Evolutionary conservation across 2,329 filamentous ascomycete species (phyloP), one percentile per base, ranked within the genome.

Genomic region (Helotiales sp.): DNA sequence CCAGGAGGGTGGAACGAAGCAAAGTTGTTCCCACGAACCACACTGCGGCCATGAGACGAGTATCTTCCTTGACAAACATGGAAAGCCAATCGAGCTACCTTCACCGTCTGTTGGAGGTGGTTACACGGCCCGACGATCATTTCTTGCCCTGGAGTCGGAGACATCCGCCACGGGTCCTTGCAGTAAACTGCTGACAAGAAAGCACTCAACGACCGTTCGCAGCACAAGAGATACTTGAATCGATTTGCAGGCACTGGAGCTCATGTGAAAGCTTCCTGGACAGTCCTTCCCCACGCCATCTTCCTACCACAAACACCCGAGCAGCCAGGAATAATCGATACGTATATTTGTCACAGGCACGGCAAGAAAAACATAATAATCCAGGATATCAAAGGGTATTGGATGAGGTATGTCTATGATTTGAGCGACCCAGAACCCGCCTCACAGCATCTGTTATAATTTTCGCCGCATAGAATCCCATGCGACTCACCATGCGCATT

Each of bases 101-200:
- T 11, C 34, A 60, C 34, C 24, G 57, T 60, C 37, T 28, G 20
- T 47, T 60, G 22, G 20, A 10, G 17, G 5, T 26, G 57, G 57
- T 60, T 11, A 45, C 24, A 60, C 37, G 34, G 24, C 17, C 57
- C 28, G 60, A 54, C 17, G 60, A 54, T 54, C 49, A 30, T 17
- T 63, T 22, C 28, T 15, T 63, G 17, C 15, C 6, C 15, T 49
- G 26, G 30, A 10, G 7, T 26, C 20, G 34, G 22, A 45, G 34
- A 43, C 47, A 54, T 3, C 47, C 49, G 49, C 30, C 22, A 24
- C 34, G 45, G 60, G 47, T 55, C 43, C 60, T 45, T 63, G 60
- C 60, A 54, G 28, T 28, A 30, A n/a, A 37, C 3, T 20, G 20
- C 17, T 26, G n/a, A n/a, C 15, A 40, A 26, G 6, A 6, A 59